These are phyloP conservation scores for Amaranthus cruentus DNA, from an alignment of 148 eudicot species.

Conservation along the genomic window DNA sequence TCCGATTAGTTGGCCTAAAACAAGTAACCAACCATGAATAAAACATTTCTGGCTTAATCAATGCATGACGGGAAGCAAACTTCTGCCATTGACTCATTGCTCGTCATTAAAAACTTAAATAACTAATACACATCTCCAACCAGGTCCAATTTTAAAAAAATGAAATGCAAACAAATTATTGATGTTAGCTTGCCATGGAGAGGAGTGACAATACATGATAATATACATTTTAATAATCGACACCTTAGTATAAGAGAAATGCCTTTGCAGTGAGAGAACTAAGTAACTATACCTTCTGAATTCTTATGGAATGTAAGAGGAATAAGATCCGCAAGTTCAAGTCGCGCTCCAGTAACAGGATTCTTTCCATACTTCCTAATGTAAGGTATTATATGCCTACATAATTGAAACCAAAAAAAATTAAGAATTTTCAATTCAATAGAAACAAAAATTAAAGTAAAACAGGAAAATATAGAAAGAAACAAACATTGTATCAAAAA, in stretches of 20 bases:
- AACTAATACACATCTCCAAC: too few relatives aligned
- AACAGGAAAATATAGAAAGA: not conserved
- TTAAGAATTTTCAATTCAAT: not conserved
- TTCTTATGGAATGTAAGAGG: constrained; percentile 87
- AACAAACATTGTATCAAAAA: constrained; percentile 73
- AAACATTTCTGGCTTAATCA: too few relatives aligned
- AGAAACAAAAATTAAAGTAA: not conserved
- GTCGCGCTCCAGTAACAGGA: constrained; percentile 81
- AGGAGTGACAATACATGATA: too few relatives aligned
- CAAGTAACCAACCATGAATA: too few relatives aligned
- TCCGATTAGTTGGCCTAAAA: too few relatives aligned
- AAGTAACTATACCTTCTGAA: constrained; percentile 48
- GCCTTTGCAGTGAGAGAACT: not conserved
- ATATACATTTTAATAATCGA: too few relatives aligned
- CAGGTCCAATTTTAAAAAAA: too few relatives aligned
- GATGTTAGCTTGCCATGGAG: too few relatives aligned
- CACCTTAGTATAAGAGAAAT: not conserved
- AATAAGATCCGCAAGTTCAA: constrained; percentile 72
- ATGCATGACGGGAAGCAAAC: too few relatives aligned
- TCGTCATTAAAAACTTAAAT: too few relatives aligned
- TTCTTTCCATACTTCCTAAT: constrained; percentile 77
- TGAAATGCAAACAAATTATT: too few relatives aligned
- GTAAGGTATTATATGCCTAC: constrained; percentile 81
- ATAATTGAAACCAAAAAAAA: not conserved
- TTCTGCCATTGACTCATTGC: too few relatives aligned